Base-by-base conservation (phyloP, 495 filamentous ascomycete genomes). In the Durotheca rogersii region DNA sequence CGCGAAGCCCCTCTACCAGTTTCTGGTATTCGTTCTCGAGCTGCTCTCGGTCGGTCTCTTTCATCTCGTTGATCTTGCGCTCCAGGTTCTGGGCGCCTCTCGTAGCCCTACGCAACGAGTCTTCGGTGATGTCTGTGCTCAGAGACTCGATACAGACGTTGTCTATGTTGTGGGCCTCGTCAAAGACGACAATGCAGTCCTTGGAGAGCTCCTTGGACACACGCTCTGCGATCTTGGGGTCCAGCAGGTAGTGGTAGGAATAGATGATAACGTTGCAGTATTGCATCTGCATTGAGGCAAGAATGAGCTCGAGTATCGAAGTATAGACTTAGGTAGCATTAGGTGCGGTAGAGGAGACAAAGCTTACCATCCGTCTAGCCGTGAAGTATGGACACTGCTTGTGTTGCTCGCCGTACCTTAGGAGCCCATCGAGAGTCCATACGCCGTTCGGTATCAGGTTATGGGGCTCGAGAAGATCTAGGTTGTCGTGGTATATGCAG, bases 221-320 rank as follows among this genome's bases (percentile, higher is more conserved):
- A 40, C 93, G 78, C 65, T 99, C 93, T 16, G 93, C 91, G 58
- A 99, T 99, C 71, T 99, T 97, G 6, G 93, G 93, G 62, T 99
- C 93, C 1, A 99, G 78, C 3, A 99, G 82, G 62, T 98, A 99
- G 70, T 99, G 93, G 63, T 97, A 99, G 6, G 93, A 97, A 67
- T 97, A 99, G 46, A 99, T 97, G 60, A 99, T 95, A 61, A 99
- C 89, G 70, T 99, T 96, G 77, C 92, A 97, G 65, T 87, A 96
- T 41, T 90, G 83, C 92, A 99, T 97, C 87, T 91, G 46, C 29
- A 38, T 14, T 6, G 12, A 15, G 19, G n/a, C 45, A 41, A 46
- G 25, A 16, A 31, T 47, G 4, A 42, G 34, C 23, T 45, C 40
- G 52, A 53, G 35, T 38, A 19, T 12, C 44, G 21, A 20, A 34